Evolutionary conservation across 495 filamentous ascomycete genomes (phyloP).

Genomic region (Xanthoparmelia taractica): DNA sequence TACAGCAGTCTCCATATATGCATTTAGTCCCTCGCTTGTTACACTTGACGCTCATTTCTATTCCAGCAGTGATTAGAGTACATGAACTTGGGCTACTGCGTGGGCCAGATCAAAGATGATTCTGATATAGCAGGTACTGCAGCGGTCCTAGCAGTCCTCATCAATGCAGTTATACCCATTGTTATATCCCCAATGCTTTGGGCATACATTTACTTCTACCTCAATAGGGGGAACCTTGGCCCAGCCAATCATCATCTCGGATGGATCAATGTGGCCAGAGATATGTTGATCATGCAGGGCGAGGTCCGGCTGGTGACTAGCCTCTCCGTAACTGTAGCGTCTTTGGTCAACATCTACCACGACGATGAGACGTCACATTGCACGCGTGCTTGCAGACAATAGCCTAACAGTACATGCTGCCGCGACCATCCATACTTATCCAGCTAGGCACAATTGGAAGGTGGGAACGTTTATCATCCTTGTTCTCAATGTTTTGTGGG

Average conservation of each 20-base stretch:
- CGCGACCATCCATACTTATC: neutral
- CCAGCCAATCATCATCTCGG: neutral
- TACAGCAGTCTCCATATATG: too few species aligned
- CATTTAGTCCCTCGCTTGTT: too few species aligned
- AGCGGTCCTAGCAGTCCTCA: neutral
- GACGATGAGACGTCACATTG: constrained; percentile 5
- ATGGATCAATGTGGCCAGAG: neutral
- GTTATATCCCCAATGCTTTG: neutral
- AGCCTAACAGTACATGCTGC: neutral
- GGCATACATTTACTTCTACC: neutral
- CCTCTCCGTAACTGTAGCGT: neutral
- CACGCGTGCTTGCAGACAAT: neutral
- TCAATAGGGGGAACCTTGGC: neutral
- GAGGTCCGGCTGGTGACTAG: neutral
- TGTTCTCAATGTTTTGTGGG: neutral
- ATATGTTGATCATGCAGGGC: constrained; percentile 1
- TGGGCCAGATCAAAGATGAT: neutral
- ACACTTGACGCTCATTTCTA: neutral
- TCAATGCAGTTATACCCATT: neutral
- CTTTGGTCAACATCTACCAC: neutral
- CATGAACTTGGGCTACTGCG: neutral
- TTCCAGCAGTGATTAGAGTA: neutral
- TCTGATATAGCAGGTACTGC: neutral
- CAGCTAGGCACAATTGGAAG: constrained; percentile 1
- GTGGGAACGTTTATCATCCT: neutral